phyloP scores from a whole-genome alignment of 1,284 basidiomycete genomes.

The Tilletia indica region DNA sequence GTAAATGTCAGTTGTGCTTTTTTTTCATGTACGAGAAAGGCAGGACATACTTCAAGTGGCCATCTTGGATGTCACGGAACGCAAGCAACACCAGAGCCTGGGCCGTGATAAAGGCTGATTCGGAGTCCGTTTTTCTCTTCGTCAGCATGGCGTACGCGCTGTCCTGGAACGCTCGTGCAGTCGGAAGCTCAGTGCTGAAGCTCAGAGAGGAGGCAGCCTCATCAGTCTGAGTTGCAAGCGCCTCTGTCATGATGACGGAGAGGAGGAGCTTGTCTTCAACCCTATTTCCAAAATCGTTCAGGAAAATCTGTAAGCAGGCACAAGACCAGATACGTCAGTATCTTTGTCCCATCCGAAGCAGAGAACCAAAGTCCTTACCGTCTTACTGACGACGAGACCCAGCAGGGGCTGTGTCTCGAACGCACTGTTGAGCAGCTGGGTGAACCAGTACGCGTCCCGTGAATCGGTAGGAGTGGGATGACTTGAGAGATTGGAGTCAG shows the following conservation, averaged over 20 bases:
- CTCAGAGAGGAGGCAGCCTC: neutral
- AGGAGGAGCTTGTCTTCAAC: neutral
- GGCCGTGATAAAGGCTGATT: neutral
- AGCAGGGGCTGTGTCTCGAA: neutral
- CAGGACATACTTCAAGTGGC: slow-evolving; percentile 2
- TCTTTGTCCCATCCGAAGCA: too few relatives aligned
- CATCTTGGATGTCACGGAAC: neutral
- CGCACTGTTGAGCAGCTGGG: neutral
- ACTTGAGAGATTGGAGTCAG: too few relatives aligned
- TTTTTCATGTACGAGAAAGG: neutral
- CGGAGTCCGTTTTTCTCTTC: slow-evolving; percentile 1
- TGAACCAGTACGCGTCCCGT: neutral
- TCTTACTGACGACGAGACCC: neutral
- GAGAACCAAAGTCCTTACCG: neutral
- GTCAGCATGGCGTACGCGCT: neutral
- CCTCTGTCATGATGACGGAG: neutral
- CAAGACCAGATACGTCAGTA: too few relatives aligned
- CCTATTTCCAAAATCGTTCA: neutral
- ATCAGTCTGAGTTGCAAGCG: neutral
- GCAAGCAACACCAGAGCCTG: neutral
- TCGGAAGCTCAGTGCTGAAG: neutral
- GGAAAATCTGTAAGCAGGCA: neutral
- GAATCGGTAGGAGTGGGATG: too few relatives aligned
- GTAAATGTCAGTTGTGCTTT: neutral
- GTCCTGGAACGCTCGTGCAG: neutral